phyloP scores from a whole-genome alignment of 768 basidiomycete genomes.

The Termitomyces bulborhizus region DNA sequence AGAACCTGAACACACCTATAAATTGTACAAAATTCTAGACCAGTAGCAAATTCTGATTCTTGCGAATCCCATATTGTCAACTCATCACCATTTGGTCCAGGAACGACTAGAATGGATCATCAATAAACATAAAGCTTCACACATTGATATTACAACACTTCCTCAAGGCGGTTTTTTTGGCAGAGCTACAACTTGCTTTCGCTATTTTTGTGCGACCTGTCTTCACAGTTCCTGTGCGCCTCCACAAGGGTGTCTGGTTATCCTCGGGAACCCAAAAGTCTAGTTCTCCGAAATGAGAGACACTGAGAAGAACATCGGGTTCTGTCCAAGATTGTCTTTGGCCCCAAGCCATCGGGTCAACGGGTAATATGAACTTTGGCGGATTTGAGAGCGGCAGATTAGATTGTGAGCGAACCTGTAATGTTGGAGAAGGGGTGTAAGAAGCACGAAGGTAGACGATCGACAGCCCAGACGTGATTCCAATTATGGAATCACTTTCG shows the following conservation, averaged over 20 bases:
- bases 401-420: constrained; percentile 43
- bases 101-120: constrained; percentile 44
- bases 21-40: constrained; percentile 67
- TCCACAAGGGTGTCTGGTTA: constrained; percentile 39
- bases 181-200: constrained; percentile 81
- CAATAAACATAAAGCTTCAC: constrained; percentile 1
- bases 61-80: constrained; percentile 96
- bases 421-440: constrained; percentile 23
- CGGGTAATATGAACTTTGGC: constrained; percentile 58
- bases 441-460: constrained; percentile 52
- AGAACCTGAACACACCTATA: constrained; percentile 41
- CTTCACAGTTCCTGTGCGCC: constrained; percentile 65
- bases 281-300: constrained; percentile 72
- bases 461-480: constrained; percentile 53
- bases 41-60: constrained; percentile 88
- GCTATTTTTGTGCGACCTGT: constrained; percentile 62
- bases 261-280: constrained; percentile 77
- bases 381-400: constrained; percentile 45
- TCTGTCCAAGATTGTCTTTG: constrained; percentile 36
- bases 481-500: constrained; percentile 54
- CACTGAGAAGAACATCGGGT: constrained; percentile 74
- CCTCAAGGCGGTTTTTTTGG: constrained; percentile 90
- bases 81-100: constrained; percentile 57
- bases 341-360: constrained; percentile 88
- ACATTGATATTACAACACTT: constrained; percentile 18